Evolutionary conservation across 2,329 filamentous ascomycete species (phyloP), one percentile per base, ranked within the genome.

Genomic region (Pleomassaria siparia): DNA sequence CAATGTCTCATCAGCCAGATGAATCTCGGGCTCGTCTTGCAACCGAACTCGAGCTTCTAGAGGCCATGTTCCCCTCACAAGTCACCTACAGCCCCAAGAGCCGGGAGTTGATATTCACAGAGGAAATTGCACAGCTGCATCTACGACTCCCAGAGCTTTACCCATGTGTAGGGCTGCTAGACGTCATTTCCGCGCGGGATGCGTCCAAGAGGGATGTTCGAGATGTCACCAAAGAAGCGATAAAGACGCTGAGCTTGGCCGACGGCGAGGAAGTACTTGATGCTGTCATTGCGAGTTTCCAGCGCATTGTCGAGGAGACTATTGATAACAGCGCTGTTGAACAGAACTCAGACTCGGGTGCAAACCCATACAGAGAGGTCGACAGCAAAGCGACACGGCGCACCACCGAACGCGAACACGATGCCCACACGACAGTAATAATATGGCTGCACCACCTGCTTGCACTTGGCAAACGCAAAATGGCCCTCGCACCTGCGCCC

Each of bases 371-470:
- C 13, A 33, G 3, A 15, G 10, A n/a, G 4, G 43, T 46, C 8
- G 18, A 39, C 18, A 4, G n/a, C 32, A 35, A 4, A 3, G 15
- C n/a, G 16, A 12, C n/a, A n/a, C n/a, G n/a, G n/a, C n/a, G n/a
- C n/a, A n/a, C n/a, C n/a, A n/a, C 15, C 32, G 32, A 18, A 35
- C n/a, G 32, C 15, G 26, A 30, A 2, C 24, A 33, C n/a, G 50
- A 54, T 28, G 13, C 47, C 3, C 47, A 32, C n/a, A 69, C 64
- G 43, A 76, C 74, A 2, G 64, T 74, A 21, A 66, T 76, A 15
- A 66, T 76, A 40, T 76, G 72, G 70, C 67, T 77, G 1, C 74
- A 76, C 36, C 74, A 77, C 43, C 65, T 76, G 7, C 71, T 77
- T 43, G 74, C 73, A 26, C 71, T 71, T 13, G 71, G 68, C 49